Evolutionary conservation across 2,329 filamentous ascomycete species (phyloP), one percentile per base, ranked within the genome.

Genomic region (Rhexocercosporidium sp.): DNA sequence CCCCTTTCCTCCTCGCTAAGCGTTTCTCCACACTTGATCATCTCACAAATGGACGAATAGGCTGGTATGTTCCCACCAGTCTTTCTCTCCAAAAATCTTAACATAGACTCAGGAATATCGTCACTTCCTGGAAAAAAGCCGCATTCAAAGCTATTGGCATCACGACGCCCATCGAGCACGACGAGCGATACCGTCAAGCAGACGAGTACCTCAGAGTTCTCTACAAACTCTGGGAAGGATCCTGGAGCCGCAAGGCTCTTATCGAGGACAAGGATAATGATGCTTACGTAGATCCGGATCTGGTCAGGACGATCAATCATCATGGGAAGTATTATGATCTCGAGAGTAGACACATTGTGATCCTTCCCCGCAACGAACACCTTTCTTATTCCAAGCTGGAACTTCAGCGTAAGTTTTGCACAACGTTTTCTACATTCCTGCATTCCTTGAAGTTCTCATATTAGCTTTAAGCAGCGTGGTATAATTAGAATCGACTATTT

Each of bases 331-430:
- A 86, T 78, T 91, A 86, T 78, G 81, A 77, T 0, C 85, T 91
- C 0, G 86, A 88, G 0, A 88, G 89, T 0, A 87, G 87, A 31
- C 88, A 91, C 70, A 84, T 91, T 71, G 86, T 86, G 84, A 90
- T 62, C 90, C 90, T 0, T 85, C 84, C 59, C 89, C 89, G 0
- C 90, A 93, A 72, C 81, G 90, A 3, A 91, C 89, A 0, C 90
- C 90, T 0, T 81, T 92, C 1, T 83, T 92, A 4, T 82, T 92
- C 3, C 90, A 93, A 76, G 90, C 90, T 0, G 90, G 90, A 0
- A 90, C 90, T 0, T 90, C 87, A 0, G 85, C 83, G 62, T 84
- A 53, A 0, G 78, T 88, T 0, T 84, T 9, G 29, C n/a, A n/a
- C 87, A 68, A 83, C 82, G 46, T 85, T 85, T 1, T 88, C 84